These are phyloP conservation scores for Cryptosporidium parvum DNA, from an alignment of 169 alveolate species.

Conservation along the genomic window DNA sequence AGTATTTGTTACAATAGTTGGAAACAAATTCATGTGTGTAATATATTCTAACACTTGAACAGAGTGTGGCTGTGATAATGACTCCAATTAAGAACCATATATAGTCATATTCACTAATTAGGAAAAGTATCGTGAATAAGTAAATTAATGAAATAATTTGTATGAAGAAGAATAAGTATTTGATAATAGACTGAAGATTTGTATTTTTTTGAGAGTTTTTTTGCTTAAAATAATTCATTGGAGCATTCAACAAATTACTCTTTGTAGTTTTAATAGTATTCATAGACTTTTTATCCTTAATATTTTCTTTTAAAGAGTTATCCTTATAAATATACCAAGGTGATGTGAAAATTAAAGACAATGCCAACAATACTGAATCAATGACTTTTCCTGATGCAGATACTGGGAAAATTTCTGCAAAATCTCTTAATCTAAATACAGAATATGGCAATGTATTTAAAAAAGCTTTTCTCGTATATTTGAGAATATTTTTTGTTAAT, in stretches of 20 bases:
- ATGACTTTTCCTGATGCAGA: conserved; percentile 6
- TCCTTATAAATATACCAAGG: conserved; percentile 69
- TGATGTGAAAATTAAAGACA: conserved; percentile 38
- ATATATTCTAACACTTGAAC: conserved; percentile 22
- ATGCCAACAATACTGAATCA: conserved; percentile 15
- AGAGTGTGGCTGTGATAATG: conserved; percentile 5
- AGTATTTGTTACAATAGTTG: conserved; percentile 37
- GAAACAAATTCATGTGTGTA: conserved; percentile 48
- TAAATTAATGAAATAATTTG: conserved; percentile 25
- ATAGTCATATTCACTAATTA: conserved; percentile 46
- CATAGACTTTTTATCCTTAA: neutral
- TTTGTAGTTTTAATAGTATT: neutral
- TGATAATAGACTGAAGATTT: neutral
- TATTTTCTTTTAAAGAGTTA: neutral
- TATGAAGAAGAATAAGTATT: neutral
- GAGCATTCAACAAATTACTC: conserved; percentile 33
- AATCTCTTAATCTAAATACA: conserved; percentile 26
- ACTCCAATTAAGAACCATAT: conserved; percentile 47
- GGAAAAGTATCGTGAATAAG: conserved; percentile 14
- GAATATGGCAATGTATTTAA: conserved; percentile 34
- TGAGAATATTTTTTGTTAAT: neutral
- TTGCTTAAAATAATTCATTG: conserved; percentile 5
- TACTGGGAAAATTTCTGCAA: conserved; percentile 41
- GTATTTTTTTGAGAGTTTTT: neutral
- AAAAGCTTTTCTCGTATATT: neutral